These are phyloP conservation scores for Decorospora gaudefroyi DNA, from an alignment of 2,329 filamentous ascomycete species.

Conservation along the genomic window DNA sequence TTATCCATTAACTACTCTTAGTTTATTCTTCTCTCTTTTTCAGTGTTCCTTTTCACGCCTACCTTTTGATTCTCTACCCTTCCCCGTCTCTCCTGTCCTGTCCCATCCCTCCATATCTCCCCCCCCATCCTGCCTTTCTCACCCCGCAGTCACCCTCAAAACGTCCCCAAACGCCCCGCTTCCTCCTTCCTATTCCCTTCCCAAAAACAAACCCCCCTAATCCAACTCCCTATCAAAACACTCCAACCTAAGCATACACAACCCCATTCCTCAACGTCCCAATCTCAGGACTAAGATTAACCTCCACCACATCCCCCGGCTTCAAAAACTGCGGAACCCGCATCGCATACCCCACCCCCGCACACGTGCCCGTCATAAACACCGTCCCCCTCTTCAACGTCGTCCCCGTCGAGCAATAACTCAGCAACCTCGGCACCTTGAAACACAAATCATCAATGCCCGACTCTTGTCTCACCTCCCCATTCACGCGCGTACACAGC, in stretches of 20 bases:
- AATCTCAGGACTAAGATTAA: slow-evolving; percentile 34
- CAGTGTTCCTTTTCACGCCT: no score
- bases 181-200: no score
- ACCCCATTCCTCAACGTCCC: slow-evolving; percentile 44
- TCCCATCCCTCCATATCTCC: no score
- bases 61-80: no score
- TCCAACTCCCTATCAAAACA: no score
- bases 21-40: no score
- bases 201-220: no score
- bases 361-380: slow-evolving; percentile 56
- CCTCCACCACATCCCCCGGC: slow-evolving; percentile 43
- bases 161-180: no score
- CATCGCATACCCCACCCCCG: slow-evolving; percentile 51
- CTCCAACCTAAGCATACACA: slow-evolving; percentile 29
- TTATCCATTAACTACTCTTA: no score
- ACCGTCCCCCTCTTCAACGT: slow-evolving; percentile 55
- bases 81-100: no score
- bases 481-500: slow-evolving; percentile 56
- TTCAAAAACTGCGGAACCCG: slow-evolving; percentile 44
- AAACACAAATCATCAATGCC: slow-evolving; percentile 57
- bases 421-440: slow-evolving; percentile 52
- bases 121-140: no score
- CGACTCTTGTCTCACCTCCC: slow-evolving; percentile 54
- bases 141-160: no score
- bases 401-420: slow-evolving; percentile 53